Evolutionary conservation across 75 land plant genomes (phyloP).

Genomic region (Sequoiadendron giganteum): DNA sequence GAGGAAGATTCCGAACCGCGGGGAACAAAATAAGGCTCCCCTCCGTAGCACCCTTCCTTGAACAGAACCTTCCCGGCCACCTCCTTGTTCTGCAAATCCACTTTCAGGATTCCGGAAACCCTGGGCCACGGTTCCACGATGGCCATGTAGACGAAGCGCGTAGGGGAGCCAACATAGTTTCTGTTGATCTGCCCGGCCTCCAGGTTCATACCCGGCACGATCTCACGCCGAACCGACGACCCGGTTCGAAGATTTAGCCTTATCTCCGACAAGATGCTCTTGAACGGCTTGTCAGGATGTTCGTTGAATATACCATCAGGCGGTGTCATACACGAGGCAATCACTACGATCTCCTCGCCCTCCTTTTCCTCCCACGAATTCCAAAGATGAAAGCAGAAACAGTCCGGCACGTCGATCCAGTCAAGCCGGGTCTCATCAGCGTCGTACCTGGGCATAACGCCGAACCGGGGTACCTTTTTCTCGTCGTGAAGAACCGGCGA

Average conservation of each 20-base stretch:
- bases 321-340: constrained; percentile 94
- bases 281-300: constrained; percentile 43
- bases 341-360: constrained; percentile 64
- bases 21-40: constrained; percentile 82
- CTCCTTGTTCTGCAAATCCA: constrained; percentile 40
- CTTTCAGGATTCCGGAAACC: constrained; percentile 70
- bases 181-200: constrained; percentile 88
- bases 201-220: constrained; percentile 45
- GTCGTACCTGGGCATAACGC: constrained; percentile 58
- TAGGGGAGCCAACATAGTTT: constrained; percentile 51
- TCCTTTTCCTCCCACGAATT: constrained; percentile 89
- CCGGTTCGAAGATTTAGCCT: constrained; percentile 65
- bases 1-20: background rate
- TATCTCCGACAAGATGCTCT: constrained; percentile 68
- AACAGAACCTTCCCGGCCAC: background rate
- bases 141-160: constrained; percentile 68
- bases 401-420: constrained; percentile 86
- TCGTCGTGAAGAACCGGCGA: constrained; percentile 76
- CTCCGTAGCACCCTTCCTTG: constrained; percentile 53
- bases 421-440: constrained; percentile 22
- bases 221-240: constrained; percentile 33
- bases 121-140: constrained; percentile 93
- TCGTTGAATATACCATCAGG: constrained; percentile 85
- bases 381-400: constrained; percentile 90
- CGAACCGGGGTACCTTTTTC: constrained; percentile 69